Evolutionary conservation across 768 basidiomycete genomes (phyloP), one percentile per base, ranked within the genome.

Genomic region (Boletus tylopilopsis): DNA sequence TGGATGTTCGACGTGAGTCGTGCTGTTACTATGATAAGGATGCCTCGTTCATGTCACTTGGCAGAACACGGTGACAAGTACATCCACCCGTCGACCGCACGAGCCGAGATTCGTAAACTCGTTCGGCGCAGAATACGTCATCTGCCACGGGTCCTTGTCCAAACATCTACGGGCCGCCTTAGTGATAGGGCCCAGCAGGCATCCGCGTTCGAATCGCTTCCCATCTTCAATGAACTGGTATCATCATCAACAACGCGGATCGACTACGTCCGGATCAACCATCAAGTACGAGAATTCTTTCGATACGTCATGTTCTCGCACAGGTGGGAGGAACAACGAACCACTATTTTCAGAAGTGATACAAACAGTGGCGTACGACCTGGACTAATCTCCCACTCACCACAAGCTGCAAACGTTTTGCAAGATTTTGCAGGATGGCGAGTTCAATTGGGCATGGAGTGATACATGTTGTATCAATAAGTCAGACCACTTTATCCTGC

Each of bases 271-370:
- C 45, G 35, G 10, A 29, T 47, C 45, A 47, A 47, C 10, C 39
- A n/a, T 23, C 36, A 23, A 47, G 29, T 39, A 30, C 45, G 45
- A 32, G 19, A 23, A 29, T 47, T 30, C 37, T 47, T 47, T 29
- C 27, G 29, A 18, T 47, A 47, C 11, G 37, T 39, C 15, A 47
- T 39, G 45, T 29, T 47, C n/a, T 47, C 45, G 29, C 45, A 47
- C 37, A 38, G 23, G 37, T 47, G 27, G 45, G 36, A 38, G 23
- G 29, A 15, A 42, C 3, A 30, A 30, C 3, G 42, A 42, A 15
- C 42, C 42, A 9, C 13, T 21, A 3, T 42, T 42, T 29, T 13
- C 19, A 8, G 12, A 42, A 5, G 29, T 42, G 9, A 3, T 42
- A 30, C n/a, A 6, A 7, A 42, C 6, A 4, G 42, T 15, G 13